Evolutionary conservation across 208 protist species (phyloP).

Genomic region (Endotrypanum monterogeii): DNA sequence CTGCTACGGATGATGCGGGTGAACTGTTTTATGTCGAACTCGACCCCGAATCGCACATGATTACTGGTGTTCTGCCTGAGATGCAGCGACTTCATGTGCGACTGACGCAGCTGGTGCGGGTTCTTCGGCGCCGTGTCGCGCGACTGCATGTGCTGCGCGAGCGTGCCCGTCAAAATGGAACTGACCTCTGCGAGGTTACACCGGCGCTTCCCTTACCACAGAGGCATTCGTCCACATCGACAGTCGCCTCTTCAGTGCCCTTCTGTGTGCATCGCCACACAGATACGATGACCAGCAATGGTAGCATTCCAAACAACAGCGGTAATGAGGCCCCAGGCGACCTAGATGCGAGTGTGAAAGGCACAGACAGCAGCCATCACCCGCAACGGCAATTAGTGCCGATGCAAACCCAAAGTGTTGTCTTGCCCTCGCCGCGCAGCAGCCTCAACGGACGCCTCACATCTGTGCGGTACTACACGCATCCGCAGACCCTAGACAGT

Average conservation of each 20-base stretch:
- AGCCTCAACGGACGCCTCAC: background rate
- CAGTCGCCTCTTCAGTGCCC: background rate
- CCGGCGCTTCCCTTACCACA: conserved; percentile 1
- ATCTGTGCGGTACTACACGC: background rate
- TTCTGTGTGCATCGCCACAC: conserved; percentile 3
- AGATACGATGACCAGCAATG: conserved; percentile 4
- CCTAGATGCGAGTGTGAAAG: conserved; percentile 4
- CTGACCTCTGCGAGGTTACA: conserved; percentile 20
- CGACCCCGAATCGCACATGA: conserved; percentile 23
- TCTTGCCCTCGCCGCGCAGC: conserved; percentile 1
- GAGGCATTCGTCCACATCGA: background rate
- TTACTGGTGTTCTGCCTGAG: conserved; percentile 33
- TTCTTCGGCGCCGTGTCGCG: conserved; percentile 20
- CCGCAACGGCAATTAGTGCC: background rate
- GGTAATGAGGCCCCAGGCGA: background rate
- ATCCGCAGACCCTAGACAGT: conserved; percentile 14
- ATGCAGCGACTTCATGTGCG: conserved; percentile 36
- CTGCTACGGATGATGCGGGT: conserved; percentile 9
- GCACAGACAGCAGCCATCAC: background rate
- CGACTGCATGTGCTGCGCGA: conserved; percentile 23
- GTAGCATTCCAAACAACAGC: background rate
- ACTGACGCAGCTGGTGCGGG: conserved; percentile 20
- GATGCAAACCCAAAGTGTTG: background rate
- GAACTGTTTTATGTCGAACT: conserved; percentile 37
- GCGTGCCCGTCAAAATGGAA: conserved; percentile 13